phyloP scores from a whole-genome alignment of 306 rosid species.

The Bauhinia variegata region DNA sequence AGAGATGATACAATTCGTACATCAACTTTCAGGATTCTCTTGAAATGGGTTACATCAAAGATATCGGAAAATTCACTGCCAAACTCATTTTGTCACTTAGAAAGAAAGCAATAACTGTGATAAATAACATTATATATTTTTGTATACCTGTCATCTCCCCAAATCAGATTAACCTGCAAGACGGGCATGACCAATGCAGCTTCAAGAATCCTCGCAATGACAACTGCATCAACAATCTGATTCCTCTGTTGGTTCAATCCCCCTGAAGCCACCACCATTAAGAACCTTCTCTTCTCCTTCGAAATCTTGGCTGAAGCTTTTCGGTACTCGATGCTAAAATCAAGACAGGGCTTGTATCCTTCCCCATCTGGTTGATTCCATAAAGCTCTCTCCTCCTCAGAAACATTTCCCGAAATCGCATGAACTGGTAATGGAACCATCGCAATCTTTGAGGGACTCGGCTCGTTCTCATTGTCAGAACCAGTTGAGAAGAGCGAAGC shows the following conservation, averaged over 20 bases:
- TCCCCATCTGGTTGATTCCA: slow-evolving; percentile 59
- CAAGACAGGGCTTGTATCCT: slow-evolving; percentile 52
- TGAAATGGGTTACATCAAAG: slow-evolving; percentile 54
- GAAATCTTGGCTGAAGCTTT: slow-evolving; percentile 38
- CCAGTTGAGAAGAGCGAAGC: slow-evolving; percentile 33
- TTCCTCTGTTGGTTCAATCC: slow-evolving; percentile 70
- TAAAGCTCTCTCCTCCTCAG: slow-evolving; percentile 48
- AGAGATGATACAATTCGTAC: slow-evolving; percentile 52
- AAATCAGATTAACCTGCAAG: slow-evolving; percentile 58
- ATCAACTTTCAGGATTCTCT: slow-evolving; percentile 53
- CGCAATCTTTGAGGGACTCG: slow-evolving; percentile 22
- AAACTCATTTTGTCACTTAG: neutral
- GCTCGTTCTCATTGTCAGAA: slow-evolving; percentile 20
- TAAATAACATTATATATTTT: no score
- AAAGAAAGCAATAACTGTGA: neutral
- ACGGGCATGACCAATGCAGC: slow-evolving; percentile 57
- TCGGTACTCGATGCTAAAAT: slow-evolving; percentile 50
- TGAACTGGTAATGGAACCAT: slow-evolving; percentile 56
- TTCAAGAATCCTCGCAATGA: slow-evolving; percentile 59
- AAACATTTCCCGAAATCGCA: slow-evolving; percentile 31
- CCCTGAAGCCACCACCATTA: slow-evolving; percentile 61
- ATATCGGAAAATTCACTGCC: slow-evolving; percentile 61
- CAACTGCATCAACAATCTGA: slow-evolving; percentile 64
- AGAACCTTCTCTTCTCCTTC: slow-evolving; percentile 52
- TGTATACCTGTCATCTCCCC: slow-evolving; percentile 60